phyloP scores from a whole-genome alignment of 768 basidiomycete genomes.

The Suillus subaureus region DNA sequence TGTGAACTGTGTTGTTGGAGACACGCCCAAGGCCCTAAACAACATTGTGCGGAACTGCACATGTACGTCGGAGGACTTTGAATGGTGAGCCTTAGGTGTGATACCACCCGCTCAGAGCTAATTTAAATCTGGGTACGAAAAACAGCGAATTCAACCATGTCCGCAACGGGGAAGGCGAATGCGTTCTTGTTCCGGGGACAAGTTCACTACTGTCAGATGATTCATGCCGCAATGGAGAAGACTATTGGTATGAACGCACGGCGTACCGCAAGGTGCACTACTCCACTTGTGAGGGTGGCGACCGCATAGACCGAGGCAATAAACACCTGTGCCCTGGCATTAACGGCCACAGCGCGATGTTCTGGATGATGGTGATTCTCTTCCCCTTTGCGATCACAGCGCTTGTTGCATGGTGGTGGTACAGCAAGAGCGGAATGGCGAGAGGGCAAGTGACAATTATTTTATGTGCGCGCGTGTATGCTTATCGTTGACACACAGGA shows the following conservation, averaged over 20 bases:
- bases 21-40: conserved; percentile 53
- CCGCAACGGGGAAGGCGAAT: conserved; percentile 67
- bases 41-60: conserved; percentile 69
- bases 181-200: conserved; percentile 76
- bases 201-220: conserved; percentile 62
- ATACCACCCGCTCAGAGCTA: not conserved
- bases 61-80: conserved; percentile 81
- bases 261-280: conserved; percentile 89
- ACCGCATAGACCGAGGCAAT: conserved; percentile 73
- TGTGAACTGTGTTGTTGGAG: conserved; percentile 82
- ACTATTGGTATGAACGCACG: conserved; percentile 94
- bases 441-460: conserved; percentile 60
- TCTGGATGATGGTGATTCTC: conserved; percentile 81
- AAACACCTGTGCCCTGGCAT: conserved; percentile 84
- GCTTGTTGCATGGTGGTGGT: conserved; percentile 81
- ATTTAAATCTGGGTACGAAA: not conserved
- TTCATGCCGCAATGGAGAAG: conserved; percentile 60
- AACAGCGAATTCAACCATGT: conserved; percentile 90
- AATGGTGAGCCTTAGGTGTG: conserved; percentile 68
- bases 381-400: conserved; percentile 80
- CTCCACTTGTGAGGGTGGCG: conserved; percentile 83
- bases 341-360: conserved; percentile 68
- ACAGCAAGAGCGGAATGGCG: conserved; percentile 67
- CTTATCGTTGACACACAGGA: conserved; percentile 42
- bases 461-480: conserved; percentile 6